Evolutionary conservation across 768 basidiomycete species (phyloP).

Genomic region (Lactifluus subvellereus): DNA sequence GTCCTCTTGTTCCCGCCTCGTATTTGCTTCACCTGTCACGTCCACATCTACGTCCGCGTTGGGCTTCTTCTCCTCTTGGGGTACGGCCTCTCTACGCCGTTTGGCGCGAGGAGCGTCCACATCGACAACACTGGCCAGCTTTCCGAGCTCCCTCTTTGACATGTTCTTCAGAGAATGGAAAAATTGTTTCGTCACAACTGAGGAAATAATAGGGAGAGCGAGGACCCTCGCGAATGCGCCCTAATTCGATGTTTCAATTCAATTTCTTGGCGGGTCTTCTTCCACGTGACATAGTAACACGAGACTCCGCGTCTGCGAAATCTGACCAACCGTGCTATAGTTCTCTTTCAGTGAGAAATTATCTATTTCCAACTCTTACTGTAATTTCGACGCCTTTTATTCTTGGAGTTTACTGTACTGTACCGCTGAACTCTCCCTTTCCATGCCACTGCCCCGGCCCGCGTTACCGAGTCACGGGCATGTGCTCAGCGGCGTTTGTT

Average conservation of each 20-base stretch:
- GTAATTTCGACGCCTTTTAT: too few species aligned
- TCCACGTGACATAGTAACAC: conserved; percentile 11
- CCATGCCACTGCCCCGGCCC: too few species aligned
- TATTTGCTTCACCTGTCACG: conserved; percentile 29
- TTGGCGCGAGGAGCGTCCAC: conserved; percentile 45
- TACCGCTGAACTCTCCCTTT: too few species aligned
- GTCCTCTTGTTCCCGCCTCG: conserved; percentile 28
- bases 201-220: neutral
- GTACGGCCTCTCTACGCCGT: conserved; percentile 42
- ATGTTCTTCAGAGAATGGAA: conserved; percentile 25
- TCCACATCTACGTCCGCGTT: conserved; percentile 35
- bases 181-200: neutral
- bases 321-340: too few species aligned
- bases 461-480: too few species aligned
- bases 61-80: conserved; percentile 38
- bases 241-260: conserved; percentile 4
- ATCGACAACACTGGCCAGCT: conserved; percentile 36
- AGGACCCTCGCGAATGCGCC: conserved; percentile 7
- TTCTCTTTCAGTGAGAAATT: too few species aligned
- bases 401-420: too few species aligned
- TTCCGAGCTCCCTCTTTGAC: conserved; percentile 49
- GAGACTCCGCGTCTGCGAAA: neutral
- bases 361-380: too few species aligned
- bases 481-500: too few species aligned
- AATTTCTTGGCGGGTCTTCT: neutral